phyloP scores from a whole-genome alignment of 75 land plant genomes.

The Sequoia sempervirens region DNA sequence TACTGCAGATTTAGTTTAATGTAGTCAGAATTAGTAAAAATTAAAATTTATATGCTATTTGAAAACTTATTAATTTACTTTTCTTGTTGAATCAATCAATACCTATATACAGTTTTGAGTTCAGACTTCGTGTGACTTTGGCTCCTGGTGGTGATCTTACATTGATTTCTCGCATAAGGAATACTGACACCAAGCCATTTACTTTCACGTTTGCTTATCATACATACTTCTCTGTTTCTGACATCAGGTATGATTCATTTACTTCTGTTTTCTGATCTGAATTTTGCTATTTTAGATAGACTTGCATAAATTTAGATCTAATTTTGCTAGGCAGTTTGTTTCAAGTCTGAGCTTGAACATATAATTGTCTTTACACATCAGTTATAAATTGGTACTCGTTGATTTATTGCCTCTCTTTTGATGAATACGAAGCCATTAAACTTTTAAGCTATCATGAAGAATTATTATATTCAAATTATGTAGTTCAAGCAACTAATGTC shows the following conservation, averaged over 20 bases:
- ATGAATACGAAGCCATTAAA: not conserved
- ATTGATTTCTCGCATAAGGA: constrained; percentile 73
- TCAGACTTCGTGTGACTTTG: constrained; percentile 60
- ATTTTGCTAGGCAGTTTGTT: not conserved
- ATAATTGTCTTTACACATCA: not conserved
- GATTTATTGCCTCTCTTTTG: not conserved
- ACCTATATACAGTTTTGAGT: constrained; percentile 56
- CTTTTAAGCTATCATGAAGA: not conserved
- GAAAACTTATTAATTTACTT: not conserved
- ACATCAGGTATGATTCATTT: constrained; percentile 60
- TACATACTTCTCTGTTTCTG: constrained; percentile 80
- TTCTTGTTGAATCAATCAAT: not conserved
- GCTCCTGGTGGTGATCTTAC: constrained; percentile 67
- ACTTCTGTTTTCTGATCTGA: not conserved
- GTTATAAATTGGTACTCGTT: not conserved
- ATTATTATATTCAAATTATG: not conserved
- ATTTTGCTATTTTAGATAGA: not conserved
- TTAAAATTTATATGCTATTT: not conserved
- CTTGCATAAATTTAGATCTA: not conserved
- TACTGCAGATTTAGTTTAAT: not conserved
- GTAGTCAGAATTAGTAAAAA: not conserved
- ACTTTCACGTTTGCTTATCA: constrained; percentile 83
- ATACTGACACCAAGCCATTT: constrained; percentile 75
- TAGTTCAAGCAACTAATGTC: not conserved
- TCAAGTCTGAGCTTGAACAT: not conserved